Evolutionary conservation across 2,329 filamentous ascomycete species (phyloP).

Genomic region (Penicillium sp.): DNA sequence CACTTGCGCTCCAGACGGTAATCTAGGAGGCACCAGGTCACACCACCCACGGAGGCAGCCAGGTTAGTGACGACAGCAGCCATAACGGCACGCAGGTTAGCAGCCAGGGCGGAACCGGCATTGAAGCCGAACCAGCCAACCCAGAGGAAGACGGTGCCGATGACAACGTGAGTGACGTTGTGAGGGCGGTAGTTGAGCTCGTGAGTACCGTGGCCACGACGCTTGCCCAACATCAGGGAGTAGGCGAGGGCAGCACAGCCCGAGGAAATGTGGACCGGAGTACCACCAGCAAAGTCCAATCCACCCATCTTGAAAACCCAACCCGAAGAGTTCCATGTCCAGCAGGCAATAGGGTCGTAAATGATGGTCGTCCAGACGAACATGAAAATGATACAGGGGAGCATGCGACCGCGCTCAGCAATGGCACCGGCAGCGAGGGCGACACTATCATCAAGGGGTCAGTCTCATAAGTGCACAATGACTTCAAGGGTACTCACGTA

Average conservation of each 20-base stretch:
- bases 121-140: constrained; percentile 97
- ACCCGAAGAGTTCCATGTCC: constrained; percentile 84
- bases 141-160: constrained; percentile 92
- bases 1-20: constrained; percentile 88
- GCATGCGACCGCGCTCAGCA: constrained; percentile 82
- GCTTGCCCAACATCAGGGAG: constrained; percentile 86
- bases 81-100: constrained; percentile 83
- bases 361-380: constrained; percentile 88
- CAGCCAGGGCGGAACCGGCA: constrained; percentile 75
- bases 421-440: constrained; percentile 82
- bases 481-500: constrained; percentile 60
- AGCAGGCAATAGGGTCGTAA: constrained; percentile 91
- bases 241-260: constrained; percentile 83
- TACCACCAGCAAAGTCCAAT: constrained; percentile 86
- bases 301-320: constrained; percentile 80
- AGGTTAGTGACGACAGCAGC: constrained; percentile 84
- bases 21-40: constrained; percentile 87
- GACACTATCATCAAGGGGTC: constrained; percentile 53
- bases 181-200: constrained; percentile 90
- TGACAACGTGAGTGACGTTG: constrained; percentile 89
- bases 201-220: constrained; percentile 78
- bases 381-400: constrained; percentile 88
- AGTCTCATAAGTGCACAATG: background rate
- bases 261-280: constrained; percentile 84
- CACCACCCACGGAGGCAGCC: constrained; percentile 77